Base-by-base conservation (phyloP, 108 stramenopile species). In the Skeletonema menzelii region DNA sequence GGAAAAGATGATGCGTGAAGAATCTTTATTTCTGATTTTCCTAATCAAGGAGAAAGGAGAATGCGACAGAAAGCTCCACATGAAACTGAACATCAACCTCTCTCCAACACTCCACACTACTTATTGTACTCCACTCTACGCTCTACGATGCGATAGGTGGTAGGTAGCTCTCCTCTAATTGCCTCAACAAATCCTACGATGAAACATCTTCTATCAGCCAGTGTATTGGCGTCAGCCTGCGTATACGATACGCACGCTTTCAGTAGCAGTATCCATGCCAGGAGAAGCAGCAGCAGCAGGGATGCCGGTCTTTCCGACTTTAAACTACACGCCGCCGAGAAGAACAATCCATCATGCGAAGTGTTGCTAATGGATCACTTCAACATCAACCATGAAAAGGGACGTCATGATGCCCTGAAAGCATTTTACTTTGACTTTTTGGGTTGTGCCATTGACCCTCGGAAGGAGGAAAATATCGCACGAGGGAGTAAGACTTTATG, bases 371-470 rank as follows among this genome's bases (percentile, higher is more conserved):
- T 85, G 6, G 84, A 85, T 40, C 84, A 85, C 40, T 14, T 85
- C 42, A 82, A 82, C 73, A 78, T 85, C 35, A 82, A 85, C 38
- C 81, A 85, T 64, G 76, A 82, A 63, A 67, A 70, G 56, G 81
- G 81, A 26, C 76, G 70, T 24, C 87, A 85, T 27, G 70, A 77
- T 53, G 27, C 37, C 8, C 60, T 82, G 7, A 69, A 70, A 5
- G 60, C 80, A 38, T 85, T 85, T 35, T 85, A 85, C 73, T 82
- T 85, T 61, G 72, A 82, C 46, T 82, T 81, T 34, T 34, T 85
- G 2, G 65, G 70, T 6, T 82, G 81, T 40, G 59, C 77, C 35
- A 63, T 82, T n/a, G 84, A 85, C 49, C 72, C 81, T 14, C 57
- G 84, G 1, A 85, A 85, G 49, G 24, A 65, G 4, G 84, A 85